Conservation (phyloP, 2,329 filamentous ascomycete genomes). For the Exophiala oligosperma region DNA sequence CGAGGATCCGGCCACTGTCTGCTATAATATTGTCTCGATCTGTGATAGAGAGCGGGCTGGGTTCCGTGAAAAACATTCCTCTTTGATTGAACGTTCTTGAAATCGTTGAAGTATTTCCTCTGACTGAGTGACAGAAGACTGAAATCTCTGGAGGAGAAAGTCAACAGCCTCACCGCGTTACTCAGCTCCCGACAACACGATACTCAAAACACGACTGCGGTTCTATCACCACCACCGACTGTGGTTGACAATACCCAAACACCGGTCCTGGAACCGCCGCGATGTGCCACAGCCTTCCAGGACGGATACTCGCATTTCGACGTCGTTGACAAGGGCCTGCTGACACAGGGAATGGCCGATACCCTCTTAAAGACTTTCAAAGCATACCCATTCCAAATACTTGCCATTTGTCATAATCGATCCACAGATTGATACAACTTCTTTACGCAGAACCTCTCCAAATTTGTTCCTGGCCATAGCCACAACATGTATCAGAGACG, state of each 20-base stretch:
- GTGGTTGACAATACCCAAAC: not conserved
- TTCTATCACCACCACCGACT: not conserved
- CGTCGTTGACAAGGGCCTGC: too few relatives aligned
- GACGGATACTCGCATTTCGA: not conserved
- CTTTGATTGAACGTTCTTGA: too few relatives aligned
- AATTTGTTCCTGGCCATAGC: slow-evolving; percentile 7
- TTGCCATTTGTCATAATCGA: slow-evolving; percentile 11
- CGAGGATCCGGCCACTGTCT: too few relatives aligned
- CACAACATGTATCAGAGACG: slow-evolving; percentile 7
- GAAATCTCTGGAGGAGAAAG: slow-evolving; percentile 14
- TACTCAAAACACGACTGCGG: not conserved
- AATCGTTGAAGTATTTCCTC: not conserved
- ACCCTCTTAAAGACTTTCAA: not conserved
- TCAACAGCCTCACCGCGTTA: slow-evolving; percentile 4
- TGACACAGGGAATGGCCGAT: too few relatives aligned
- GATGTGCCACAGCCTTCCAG: not conserved
- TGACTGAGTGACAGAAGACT: slow-evolving; percentile 4
- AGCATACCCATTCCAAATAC: slow-evolving; percentile 1
- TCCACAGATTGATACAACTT: slow-evolving; percentile 4
- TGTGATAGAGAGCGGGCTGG: too few relatives aligned
- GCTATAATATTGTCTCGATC: too few relatives aligned
- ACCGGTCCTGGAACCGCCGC: not conserved
- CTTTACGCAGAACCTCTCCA: slow-evolving; percentile 1
- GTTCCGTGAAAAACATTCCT: too few relatives aligned
- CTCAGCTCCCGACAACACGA: not conserved